Base-by-base conservation (phyloP, 2,329 filamentous ascomycete species). In the Cladophialophora chaetospira region DNA sequence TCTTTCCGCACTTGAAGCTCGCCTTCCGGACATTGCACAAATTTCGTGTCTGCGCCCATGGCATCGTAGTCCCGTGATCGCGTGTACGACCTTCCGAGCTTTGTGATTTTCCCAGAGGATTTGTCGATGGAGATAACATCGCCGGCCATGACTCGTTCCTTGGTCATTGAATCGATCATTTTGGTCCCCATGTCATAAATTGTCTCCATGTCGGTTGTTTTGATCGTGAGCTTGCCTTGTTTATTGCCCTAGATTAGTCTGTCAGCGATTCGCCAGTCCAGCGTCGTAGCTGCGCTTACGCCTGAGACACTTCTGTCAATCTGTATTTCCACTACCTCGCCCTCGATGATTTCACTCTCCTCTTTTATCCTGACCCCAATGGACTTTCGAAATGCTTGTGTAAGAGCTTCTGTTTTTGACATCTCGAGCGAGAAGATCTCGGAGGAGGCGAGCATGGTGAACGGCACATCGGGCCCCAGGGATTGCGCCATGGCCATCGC, bases 81-180 rank as follows among this genome's bases (percentile, higher is more conserved):
- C 17, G 94, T 92, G 74, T 94, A 99, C 26, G 91, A 97, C 53
- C 94, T 87, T 56, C 94, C 94, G 19, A 99, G 84, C 76, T 97
- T 99, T 53, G 91, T 96, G 72, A 99, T 97, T 75, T 97, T 96
- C 64, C 94, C 94, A 1, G 91, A 96, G 0, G 93, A 92, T 78
- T 99, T 99, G 80, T 99, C 94, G 67, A 99, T 97, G 55, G 90
- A 96, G 68, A 99, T 95, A 65, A 99, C 94, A 72, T 99, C 94
- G 67, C 94, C 94, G 3, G 94, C 94, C 87, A 97, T 96, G 64
- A 99, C 91, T 68, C 95, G 93, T 79, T 99, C 94, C 77, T 97
- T 97, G 65, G 92, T 97, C 91, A 99, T 97, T 64, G 91, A 91
- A 71, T 99, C 94, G 65, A 99, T 99, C 94, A 99, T 97, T 78